These are phyloP conservation scores for Cercospora beticola DNA, from an alignment of 2,329 filamentous ascomycete genomes.

Conservation along the genomic window DNA sequence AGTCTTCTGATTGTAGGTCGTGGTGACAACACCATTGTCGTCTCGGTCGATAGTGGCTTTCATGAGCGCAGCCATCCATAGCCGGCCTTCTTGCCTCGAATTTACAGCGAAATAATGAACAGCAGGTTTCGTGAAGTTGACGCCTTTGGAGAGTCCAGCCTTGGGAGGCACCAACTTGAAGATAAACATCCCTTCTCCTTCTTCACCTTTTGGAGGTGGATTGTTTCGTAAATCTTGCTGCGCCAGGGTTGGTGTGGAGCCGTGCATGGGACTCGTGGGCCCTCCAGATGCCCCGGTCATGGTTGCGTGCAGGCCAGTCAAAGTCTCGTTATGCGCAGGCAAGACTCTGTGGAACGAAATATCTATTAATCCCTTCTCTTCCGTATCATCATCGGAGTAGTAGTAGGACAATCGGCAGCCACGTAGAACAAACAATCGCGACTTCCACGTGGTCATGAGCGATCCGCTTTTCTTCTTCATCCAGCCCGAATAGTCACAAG, in stretches of 20 bases:
- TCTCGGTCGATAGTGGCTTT: constrained; percentile 98
- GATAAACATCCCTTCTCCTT: constrained; percentile 75
- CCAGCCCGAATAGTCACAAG: constrained; percentile 94
- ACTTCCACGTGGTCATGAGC: constrained; percentile 97
- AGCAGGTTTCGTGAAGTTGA: constrained; percentile 96
- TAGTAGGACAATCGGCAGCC: constrained; percentile 92
- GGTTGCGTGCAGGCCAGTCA: constrained; percentile 87
- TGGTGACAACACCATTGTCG: constrained; percentile 68
- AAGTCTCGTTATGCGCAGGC: constrained; percentile 83
- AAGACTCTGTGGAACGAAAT: constrained; percentile 98
- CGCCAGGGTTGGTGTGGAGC: constrained; percentile 41
- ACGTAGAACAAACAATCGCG: constrained; percentile 89
- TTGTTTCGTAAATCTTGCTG: constrained; percentile 40
- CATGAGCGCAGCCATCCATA: constrained; percentile 99
- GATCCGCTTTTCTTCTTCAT: constrained; percentile 99
- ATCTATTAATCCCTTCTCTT: constrained; percentile 94
- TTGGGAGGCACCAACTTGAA: constrained; percentile 96
- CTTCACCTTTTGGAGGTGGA: constrained; percentile 38
- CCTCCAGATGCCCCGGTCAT: constrained; percentile 76
- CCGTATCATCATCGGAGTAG: constrained; percentile 86
- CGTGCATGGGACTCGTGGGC: constrained; percentile 56
- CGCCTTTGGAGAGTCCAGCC: constrained; percentile 79
- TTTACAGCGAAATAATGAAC: constrained; percentile 98
- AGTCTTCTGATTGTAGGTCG: constrained; percentile 95
- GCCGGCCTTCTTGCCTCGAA: constrained; percentile 78